A percentile compares a stretch with the other conserved stretches of the same genome.
phyloP scores from a whole-genome alignment of 2,329 filamentous ascomycete genomes.

The Fusarium torreyae region DNA sequence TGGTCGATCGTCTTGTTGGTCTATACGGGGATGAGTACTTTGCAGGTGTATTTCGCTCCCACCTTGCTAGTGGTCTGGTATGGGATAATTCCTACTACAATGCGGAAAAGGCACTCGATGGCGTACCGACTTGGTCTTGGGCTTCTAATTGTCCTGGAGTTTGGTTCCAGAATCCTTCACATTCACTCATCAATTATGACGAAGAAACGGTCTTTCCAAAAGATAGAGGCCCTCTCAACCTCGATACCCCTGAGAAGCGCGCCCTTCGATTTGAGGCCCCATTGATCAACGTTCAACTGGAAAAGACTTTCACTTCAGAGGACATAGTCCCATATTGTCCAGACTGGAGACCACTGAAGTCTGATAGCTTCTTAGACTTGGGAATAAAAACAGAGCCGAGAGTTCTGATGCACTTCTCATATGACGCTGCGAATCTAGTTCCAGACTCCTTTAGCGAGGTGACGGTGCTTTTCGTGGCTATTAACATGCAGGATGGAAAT shows the following conservation, averaged over 20 bases:
- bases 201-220: not conserved
- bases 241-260: not conserved
- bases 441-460: not conserved
- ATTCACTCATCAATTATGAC: not conserved
- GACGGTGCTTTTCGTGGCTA: not conserved
- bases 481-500: accelerated
- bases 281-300: not conserved
- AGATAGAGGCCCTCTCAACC: not conserved
- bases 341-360: not conserved
- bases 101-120: not conserved
- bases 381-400: not conserved
- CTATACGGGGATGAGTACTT: slow-evolving; percentile 16
- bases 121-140: slow-evolving; percentile 25
- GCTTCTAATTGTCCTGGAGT: not conserved
- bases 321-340: not conserved
- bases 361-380: not conserved
- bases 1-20: slow-evolving; percentile 11
- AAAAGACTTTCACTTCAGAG: not conserved
- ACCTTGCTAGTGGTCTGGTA: slow-evolving; percentile 15
- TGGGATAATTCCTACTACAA: slow-evolving; percentile 1
- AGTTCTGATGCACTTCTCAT: not conserved
- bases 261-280: slow-evolving; percentile 1
- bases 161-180: not conserved
- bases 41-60: slow-evolving; percentile 13
- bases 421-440: not conserved